Evolutionary conservation across 306 rosid genomes (phyloP), one percentile per base, ranked within the genome.

Genomic region (Rosa chinensis): DNA sequence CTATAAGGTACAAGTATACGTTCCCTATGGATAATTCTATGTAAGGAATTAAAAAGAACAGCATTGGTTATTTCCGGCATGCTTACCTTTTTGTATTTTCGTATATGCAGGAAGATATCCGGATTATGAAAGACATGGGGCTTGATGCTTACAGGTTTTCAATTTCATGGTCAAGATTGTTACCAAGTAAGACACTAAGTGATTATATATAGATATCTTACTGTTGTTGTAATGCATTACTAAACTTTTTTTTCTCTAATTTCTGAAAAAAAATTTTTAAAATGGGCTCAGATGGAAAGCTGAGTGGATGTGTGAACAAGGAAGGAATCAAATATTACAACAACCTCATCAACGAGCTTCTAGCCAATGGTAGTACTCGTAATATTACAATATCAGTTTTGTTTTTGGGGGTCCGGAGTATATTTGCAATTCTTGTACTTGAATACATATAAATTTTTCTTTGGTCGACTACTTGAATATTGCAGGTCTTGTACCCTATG

Each of bases 141-240:
- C 23, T 59, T 14, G 78, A 59, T 75, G 78, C 78, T 13, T 75
- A 75, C 56, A 59, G 78, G 20, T 75, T 75, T 39, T 75, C 44
- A 5, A 75, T 75, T 13, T 75, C 78, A 23, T 75, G 78, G 78
- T 59, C 78, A 8, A 75, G 78, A 75, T 9, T 75, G 69, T 21
- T 75, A 59, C 78, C 78, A 74, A 8, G 78, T 70, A 70, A 70
- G 52, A 35, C 40, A 52, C 39, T 32, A 14, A 23, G 55, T 43
- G 14, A 50, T 18, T 8, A 50, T 47, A 47, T 44, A 8, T 17
- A 16, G 49, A 37, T 73, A 14, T 0, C 42, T 16, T 23, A 13
- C 8, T 7, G 35, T 58, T 58, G 5, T 50, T 17, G 56, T 50
- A 5, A 4, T 18, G 25, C 16, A 52, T 59, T 59, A 62, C 17